Evolutionary conservation across 768 basidiomycete species (phyloP).

Genomic region (Albatrellus ellisii): DNA sequence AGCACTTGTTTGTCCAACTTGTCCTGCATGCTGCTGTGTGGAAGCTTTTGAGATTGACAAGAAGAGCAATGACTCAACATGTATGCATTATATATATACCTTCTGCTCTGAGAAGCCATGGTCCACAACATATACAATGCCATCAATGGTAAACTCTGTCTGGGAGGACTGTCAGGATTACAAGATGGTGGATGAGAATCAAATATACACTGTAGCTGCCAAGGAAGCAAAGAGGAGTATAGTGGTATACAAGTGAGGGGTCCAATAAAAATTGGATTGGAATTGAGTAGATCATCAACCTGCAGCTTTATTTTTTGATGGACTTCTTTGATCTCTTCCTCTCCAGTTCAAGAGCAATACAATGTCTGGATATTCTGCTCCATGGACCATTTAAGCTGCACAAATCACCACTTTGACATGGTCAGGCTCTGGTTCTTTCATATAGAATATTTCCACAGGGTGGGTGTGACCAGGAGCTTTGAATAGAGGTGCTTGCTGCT

Average conservation of each 20-base stretch:
- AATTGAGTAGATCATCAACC: conserved; percentile 69
- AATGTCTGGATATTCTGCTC: conserved; percentile 89
- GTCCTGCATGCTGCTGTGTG: conserved; percentile 91
- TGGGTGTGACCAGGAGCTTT: conserved; percentile 89
- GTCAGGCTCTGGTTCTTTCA: conserved; percentile 84
- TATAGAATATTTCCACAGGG: conserved; percentile 92
- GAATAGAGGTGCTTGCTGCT: conserved; percentile 64
- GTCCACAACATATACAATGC: conserved; percentile 98
- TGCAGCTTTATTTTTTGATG: conserved; percentile 89
- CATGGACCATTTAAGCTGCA: conserved; percentile 93
- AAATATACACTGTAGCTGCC: conserved; percentile 94
- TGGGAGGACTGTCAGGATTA: conserved; percentile 56
- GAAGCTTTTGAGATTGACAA: conserved; percentile 94
- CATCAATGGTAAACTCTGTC: conserved; percentile 94
- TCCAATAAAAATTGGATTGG: conserved; percentile 64
- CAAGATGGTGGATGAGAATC: conserved; percentile 66
- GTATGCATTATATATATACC: conserved; percentile 93
- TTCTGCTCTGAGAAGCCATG: conserved; percentile 97
- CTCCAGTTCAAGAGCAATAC: conserved; percentile 93
- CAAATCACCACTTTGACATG: conserved; percentile 96
- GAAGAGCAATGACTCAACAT: conserved; percentile 91
- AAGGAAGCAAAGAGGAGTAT: conserved; percentile 89
- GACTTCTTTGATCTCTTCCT: conserved; percentile 96
- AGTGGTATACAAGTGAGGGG: conserved; percentile 85
- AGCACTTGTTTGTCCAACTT: conserved; percentile 96